Base-by-base conservation (phyloP, 805 yeast genomes). In the Nakazawaea populi region DNA sequence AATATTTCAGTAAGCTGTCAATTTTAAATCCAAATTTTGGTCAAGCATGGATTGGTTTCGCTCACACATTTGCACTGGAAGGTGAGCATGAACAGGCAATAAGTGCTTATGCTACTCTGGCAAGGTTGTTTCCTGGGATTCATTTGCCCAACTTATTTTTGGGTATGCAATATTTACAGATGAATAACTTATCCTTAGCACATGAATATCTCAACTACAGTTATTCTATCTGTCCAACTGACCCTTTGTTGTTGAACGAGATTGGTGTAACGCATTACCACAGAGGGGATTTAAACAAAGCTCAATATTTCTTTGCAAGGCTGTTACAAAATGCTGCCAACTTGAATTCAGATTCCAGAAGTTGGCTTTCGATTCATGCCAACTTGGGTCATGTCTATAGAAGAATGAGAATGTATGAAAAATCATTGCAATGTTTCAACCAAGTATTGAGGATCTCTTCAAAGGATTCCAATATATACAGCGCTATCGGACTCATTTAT, bases 61-160 rank as follows among this genome's bases (percentile, higher is more conserved):
- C 98, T 1, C 98, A 92, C 61, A 91, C 98, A 0, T 94, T 91
- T 77, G 97, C 97, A 0, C 85, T 88, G 3, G 99, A 94, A 65
- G 96, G 97, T n/a, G 99, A 94, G 67, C 97, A 94, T 65, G 99
- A 94, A 65, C 98, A 94, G 67, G 98, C 98, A 1, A 86, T 94
- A 27, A 86, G 97, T 51, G 98, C 98, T 0, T 94, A 91, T 67
- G 91, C 98, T 1, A 91, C 96, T 10, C 97, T 97, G 0, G 89
- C 96, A 1, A 73, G 97, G 54, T 75, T 91, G 42, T 94, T 94
- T 60, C 90, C 91, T 0, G 96, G 96, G 1, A 84, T 91, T 4
- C 97, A 94, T 64, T 69, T 91, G 44, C 98, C 99, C 1, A 82
- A 87, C 60, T 69, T 94, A 53, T 92, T 88, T 60, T 72, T 94